These are phyloP conservation scores for Fraxinus americana DNA, from an alignment of 257 asterid genomes.

Conservation along the genomic window DNA sequence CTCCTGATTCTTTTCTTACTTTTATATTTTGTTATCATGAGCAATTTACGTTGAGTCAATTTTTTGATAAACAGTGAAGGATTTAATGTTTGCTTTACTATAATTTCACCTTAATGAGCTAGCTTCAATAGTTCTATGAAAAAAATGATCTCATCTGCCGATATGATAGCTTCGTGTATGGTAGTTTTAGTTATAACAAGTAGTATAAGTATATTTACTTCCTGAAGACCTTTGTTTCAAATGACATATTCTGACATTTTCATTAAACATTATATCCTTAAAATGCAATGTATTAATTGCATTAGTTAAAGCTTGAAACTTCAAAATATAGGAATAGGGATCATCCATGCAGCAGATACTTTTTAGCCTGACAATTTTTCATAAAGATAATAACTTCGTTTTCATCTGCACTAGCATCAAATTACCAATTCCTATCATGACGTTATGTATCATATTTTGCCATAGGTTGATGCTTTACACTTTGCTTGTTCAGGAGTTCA, in stretches of 20 bases:
- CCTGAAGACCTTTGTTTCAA: background rate
- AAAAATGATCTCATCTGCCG: slow-evolving; percentile 22
- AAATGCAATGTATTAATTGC: background rate
- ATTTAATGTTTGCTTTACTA: slow-evolving; percentile 3
- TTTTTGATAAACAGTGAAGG: slow-evolving; percentile 9
- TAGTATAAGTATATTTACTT: background rate
- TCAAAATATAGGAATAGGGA: background rate
- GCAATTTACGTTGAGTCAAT: background rate
- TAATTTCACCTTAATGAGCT: background rate
- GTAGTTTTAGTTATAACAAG: slow-evolving; percentile 10
- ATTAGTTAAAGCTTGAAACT: background rate
- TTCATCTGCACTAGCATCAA: background rate
- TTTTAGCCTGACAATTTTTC: background rate
- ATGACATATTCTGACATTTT: background rate
- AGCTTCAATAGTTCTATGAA: background rate
- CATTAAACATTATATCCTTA: background rate
- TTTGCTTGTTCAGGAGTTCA: slow-evolving; percentile 67
- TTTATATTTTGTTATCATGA: background rate
- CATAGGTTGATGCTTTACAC: background rate
- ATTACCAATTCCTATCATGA: background rate
- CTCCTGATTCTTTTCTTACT: background rate
- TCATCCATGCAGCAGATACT: background rate
- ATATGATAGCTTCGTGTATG: slow-evolving; percentile 3
- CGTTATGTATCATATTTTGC: background rate
- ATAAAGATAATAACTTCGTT: background rate